phyloP scores from a whole-genome alignment of 345 rosid genomes.

The Sisymbrium altissimum region DNA sequence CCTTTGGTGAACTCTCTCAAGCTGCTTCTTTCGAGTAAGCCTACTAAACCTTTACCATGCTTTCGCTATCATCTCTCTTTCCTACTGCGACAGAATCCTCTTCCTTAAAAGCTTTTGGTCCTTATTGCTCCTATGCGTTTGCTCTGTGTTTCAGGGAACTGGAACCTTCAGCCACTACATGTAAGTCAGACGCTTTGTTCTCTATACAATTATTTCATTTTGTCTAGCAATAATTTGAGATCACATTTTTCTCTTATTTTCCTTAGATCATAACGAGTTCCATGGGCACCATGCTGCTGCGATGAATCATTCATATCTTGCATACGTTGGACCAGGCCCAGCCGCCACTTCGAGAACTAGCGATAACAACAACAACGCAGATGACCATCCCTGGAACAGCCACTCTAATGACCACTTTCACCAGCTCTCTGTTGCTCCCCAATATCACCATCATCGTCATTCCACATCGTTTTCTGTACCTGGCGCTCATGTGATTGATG shows the following conservation, averaged over 20 bases:
- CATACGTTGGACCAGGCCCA: constrained; percentile 50
- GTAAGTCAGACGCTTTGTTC: constrained; percentile 42
- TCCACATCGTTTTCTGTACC: constrained; percentile 44
- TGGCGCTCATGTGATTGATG: constrained; percentile 40
- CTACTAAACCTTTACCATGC: neutral
- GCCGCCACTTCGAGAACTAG: constrained; percentile 39
- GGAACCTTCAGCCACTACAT: constrained; percentile 55
- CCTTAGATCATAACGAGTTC: constrained; percentile 50
- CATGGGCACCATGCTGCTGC: constrained; percentile 47
- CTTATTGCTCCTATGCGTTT: constrained; percentile 30
- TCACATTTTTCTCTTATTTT: constrained; percentile 9
- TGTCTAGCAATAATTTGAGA: constrained; percentile 10
- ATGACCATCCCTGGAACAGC: constrained; percentile 52
- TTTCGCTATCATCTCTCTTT: neutral
- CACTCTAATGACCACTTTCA: constrained; percentile 42
- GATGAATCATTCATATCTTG: constrained; percentile 52
- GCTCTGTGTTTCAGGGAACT: constrained; percentile 50
- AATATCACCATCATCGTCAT: constrained; percentile 31
- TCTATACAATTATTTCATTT: constrained; percentile 11
- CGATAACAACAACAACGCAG: constrained; percentile 42
- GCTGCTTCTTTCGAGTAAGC: constrained; percentile 60
- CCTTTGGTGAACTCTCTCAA: constrained; percentile 51
- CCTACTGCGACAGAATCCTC: neutral
- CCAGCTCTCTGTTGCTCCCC: constrained; percentile 56
- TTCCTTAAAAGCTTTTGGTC: neutral